These are phyloP conservation scores for Ophiostoma sp. DNA, from an alignment of 2,329 filamentous ascomycete genomes.

Conservation along the genomic window DNA sequence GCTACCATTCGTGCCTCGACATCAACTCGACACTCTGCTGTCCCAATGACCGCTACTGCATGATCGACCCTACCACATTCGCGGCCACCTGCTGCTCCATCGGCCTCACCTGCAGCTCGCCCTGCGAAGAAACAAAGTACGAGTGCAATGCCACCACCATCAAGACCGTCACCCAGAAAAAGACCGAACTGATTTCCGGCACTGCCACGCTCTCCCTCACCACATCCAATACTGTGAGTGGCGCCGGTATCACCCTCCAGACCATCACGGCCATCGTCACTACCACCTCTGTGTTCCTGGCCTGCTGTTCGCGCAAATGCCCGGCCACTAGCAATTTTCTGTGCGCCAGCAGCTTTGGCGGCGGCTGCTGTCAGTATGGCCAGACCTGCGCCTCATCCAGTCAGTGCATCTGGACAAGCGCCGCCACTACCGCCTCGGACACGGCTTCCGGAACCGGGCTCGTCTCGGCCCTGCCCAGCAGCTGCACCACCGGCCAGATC, in stretches of 20 bases:
- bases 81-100: slow-evolving; percentile 33
- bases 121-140: slow-evolving; percentile 32
- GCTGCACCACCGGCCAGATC: slow-evolving; percentile 44
- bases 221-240: slow-evolving; percentile 22
- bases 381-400: slow-evolving; percentile 38
- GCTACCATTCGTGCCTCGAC: slow-evolving; percentile 29
- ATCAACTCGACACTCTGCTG: slow-evolving; percentile 32
- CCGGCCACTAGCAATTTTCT: slow-evolving; percentile 40
- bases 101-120: slow-evolving; percentile 32
- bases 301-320: slow-evolving; percentile 41
- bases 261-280: slow-evolving; percentile 29
- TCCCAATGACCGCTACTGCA: slow-evolving; percentile 32
- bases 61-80: slow-evolving; percentile 30
- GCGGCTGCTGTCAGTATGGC: slow-evolving; percentile 47
- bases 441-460: slow-evolving; percentile 20
- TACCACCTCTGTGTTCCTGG: slow-evolving; percentile 30
- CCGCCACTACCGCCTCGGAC: background rate
- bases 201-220: slow-evolving; percentile 10
- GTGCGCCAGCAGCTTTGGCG: slow-evolving; percentile 43
- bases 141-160: slow-evolving; percentile 32
- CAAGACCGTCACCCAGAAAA: slow-evolving; percentile 28
- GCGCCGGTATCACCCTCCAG: slow-evolving; percentile 25
- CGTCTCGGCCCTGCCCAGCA: slow-evolving; percentile 37
- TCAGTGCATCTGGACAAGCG: slow-evolving; percentile 34
- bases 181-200: background rate